phyloP scores from a whole-genome alignment of 2,329 filamentous ascomycete genomes.

The Phaeosphaeria sp. region DNA sequence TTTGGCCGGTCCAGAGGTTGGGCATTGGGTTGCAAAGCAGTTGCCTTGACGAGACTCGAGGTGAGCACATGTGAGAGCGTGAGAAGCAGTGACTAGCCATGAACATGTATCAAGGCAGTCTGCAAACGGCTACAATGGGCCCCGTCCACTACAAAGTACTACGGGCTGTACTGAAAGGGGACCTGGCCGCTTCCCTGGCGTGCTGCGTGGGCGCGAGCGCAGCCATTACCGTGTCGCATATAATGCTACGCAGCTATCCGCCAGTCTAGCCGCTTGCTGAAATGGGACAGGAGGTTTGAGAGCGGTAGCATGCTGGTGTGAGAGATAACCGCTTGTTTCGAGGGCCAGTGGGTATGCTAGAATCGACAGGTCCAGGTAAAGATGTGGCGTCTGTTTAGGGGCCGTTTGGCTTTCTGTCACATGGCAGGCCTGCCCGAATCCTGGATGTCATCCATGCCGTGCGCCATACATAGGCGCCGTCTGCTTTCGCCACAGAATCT shows the following conservation, averaged over 20 bases:
- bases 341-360: constrained; percentile 4
- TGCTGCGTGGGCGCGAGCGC: constrained; percentile 40
- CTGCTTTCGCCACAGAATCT: constrained; percentile 17
- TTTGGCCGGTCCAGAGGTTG: constrained; percentile 2
- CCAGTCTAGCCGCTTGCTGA: constrained; percentile 26
- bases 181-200: constrained; percentile 31
- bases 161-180: constrained; percentile 35
- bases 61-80: constrained; percentile 20
- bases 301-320: constrained; percentile 15
- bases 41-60: constrained; percentile 12
- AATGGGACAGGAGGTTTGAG: constrained; percentile 23
- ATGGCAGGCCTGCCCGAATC: constrained; percentile 25
- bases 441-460: constrained; percentile 38
- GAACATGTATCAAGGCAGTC: constrained; percentile 16
- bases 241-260: constrained; percentile 31
- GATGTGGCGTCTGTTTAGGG: constrained; percentile 16
- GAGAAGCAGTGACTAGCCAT: constrained; percentile 23
- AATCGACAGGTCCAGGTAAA: constrained; percentile 11
- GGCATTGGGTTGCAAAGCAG: constrained; percentile 12
- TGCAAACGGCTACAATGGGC: constrained; percentile 28
- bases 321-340: constrained; percentile 2
- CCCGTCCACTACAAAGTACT: constrained; percentile 26
- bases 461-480: constrained; percentile 23
- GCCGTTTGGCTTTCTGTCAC: constrained; percentile 18
- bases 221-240: constrained; percentile 37